Conservation (phyloP, 495 filamentous ascomycete genomes). For the Aspergillus nidulans region DNA sequence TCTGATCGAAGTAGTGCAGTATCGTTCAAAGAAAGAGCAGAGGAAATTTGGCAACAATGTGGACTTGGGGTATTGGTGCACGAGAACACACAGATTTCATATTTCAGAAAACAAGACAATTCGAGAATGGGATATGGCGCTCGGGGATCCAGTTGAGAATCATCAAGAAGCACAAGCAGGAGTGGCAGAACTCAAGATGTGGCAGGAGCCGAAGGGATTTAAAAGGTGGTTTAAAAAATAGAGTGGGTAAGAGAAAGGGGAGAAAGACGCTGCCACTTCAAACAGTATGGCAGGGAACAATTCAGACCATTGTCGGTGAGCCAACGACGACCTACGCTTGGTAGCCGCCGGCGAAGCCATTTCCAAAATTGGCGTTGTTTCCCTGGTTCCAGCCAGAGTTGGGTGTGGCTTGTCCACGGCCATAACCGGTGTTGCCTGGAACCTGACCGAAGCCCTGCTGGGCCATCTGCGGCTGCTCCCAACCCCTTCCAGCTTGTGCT, state of each 20-base stretch:
- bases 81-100: slow-evolving; percentile 44
- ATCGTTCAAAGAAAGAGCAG: slow-evolving; percentile 28
- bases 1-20: slow-evolving; percentile 30
- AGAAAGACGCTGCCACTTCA: slow-evolving; percentile 2
- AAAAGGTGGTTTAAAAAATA: slow-evolving; percentile 9
- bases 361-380: slow-evolving; percentile 45
- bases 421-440: slow-evolving; percentile 75
- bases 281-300: not conserved
- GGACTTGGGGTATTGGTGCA: slow-evolving; percentile 48
- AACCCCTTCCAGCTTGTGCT: slow-evolving; percentile 57
- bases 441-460: slow-evolving; percentile 56
- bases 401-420: slow-evolving; percentile 71
- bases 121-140: slow-evolving; percentile 36
- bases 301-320: slow-evolving; percentile 5
- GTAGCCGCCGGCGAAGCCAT: slow-evolving; percentile 50
- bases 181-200: slow-evolving; percentile 9
- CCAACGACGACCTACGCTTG: slow-evolving; percentile 37
- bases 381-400: slow-evolving; percentile 69
- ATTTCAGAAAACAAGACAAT: slow-evolving; percentile 39
- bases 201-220: slow-evolving; percentile 6
- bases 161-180: slow-evolving; percentile 21
- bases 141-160: slow-evolving; percentile 41
- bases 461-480: slow-evolving; percentile 57
- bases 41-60: slow-evolving; percentile 37
- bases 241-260: slow-evolving; percentile 12